Conservation (phyloP, 2,329 filamentous ascomycete species). For the Fusarium duplospermum region DNA sequence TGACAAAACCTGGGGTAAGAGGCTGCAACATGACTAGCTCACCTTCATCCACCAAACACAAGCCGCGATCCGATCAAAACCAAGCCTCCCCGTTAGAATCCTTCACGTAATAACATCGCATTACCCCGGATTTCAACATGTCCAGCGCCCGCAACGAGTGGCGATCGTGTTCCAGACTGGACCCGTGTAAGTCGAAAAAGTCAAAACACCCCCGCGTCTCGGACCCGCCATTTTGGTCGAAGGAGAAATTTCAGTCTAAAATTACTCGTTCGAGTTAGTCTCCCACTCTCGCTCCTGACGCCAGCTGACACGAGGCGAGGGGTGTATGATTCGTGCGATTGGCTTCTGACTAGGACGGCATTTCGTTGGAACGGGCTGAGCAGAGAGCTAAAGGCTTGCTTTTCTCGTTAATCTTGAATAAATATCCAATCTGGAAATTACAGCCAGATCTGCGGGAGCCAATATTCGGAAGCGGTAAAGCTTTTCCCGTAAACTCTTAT, state of each 20-base stretch:
- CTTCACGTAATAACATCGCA: constrained; percentile 12
- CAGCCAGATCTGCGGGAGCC: background rate
- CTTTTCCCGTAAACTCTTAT: background rate
- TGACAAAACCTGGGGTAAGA: background rate
- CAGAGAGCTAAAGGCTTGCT: background rate
- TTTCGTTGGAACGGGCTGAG: background rate
- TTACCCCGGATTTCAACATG: constrained; percentile 1
- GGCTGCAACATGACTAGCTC: background rate
- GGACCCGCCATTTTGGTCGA: background rate
- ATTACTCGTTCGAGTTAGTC: constrained; percentile 17
- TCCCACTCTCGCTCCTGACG: background rate
- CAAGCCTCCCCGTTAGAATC: background rate
- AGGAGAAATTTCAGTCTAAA: constrained; percentile 29
- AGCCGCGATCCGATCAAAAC: background rate
- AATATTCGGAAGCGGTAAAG: background rate
- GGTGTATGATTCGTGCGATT: constrained; percentile 14
- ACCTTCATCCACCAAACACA: background rate
- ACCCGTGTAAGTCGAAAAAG: background rate
- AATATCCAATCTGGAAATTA: background rate
- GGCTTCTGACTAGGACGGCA: background rate
- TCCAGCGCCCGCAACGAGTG: constrained; percentile 9
- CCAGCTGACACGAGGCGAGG: background rate
- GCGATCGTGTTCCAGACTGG: constrained; percentile 17
- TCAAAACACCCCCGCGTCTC: background rate
- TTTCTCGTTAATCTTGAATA: background rate